Conservation (phyloP, 169 alveolate species). For the Besnoitia besnoiti region DNA sequence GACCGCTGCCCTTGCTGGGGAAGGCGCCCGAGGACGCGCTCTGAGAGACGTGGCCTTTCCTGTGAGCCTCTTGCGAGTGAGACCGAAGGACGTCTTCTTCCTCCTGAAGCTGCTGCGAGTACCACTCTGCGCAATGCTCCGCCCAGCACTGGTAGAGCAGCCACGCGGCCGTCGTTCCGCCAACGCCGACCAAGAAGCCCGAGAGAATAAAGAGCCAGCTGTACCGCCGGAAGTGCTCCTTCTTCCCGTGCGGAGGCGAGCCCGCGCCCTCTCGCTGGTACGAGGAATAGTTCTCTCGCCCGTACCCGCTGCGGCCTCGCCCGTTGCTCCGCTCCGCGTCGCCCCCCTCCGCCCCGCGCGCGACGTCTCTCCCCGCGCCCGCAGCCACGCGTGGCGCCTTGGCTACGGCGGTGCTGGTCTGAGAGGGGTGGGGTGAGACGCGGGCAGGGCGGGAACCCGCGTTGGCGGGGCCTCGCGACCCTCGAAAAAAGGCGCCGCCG, state of each 20-base stretch:
- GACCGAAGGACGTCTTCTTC: constrained; percentile 3
- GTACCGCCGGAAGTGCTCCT: not conserved
- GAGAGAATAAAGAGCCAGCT: not conserved
- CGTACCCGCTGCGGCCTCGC: not conserved
- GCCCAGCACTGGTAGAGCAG: constrained; percentile 38
- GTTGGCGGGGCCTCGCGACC: no score
- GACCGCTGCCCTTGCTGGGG: not conserved
- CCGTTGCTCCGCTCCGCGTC: not conserved
- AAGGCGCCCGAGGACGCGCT: not conserved
- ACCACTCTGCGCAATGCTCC: constrained; percentile 48
- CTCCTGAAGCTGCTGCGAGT: constrained; percentile 46
- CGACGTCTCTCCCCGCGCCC: not conserved
- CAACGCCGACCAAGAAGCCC: not conserved
- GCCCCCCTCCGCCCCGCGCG: not conserved
- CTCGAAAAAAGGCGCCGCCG: no score
- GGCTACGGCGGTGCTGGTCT: not conserved
- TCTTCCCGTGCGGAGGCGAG: not conserved
- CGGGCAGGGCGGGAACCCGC: no score
- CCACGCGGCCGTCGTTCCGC: not conserved
- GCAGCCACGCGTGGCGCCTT: constrained; percentile 13
- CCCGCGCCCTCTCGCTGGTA: not conserved
- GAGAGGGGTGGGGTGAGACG: no score
- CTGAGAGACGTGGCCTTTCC: not conserved
- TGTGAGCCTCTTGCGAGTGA: not conserved
- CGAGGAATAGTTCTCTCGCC: not conserved